Conservation (phyloP, 139 green algal species). For the Coccomyxa sp. region DNA sequence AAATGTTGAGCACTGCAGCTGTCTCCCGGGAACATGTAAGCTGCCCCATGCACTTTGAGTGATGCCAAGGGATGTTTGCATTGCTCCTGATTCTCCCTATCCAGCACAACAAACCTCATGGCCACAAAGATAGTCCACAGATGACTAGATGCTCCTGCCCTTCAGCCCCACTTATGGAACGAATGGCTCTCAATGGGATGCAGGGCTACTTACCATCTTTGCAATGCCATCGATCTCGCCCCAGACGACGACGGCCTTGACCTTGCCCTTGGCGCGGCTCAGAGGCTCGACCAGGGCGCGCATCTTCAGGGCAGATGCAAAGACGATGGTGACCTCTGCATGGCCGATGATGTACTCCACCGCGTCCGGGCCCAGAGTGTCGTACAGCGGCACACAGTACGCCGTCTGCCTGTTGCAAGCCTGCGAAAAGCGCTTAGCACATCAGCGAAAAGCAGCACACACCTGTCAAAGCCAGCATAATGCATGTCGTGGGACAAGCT, state of each 20-base stretch:
- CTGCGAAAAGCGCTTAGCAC: too few relatives aligned
- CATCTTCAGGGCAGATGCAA: conserved; percentile 67
- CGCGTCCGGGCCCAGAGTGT: conserved; percentile 87
- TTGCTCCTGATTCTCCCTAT: too few relatives aligned
- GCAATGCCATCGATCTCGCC: conserved; percentile 20
- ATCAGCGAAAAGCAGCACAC: too few relatives aligned
- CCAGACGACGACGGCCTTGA: conserved; percentile 84
- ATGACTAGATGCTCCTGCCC: background rate
- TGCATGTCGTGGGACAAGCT: too few relatives aligned
- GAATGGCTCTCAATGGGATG: background rate
- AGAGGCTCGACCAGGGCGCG: conserved; percentile 49
- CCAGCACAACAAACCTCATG: too few relatives aligned
- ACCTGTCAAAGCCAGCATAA: too few relatives aligned
- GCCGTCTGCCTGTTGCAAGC: conserved; percentile 85
- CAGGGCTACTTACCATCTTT: background rate
- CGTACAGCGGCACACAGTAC: conserved; percentile 91
- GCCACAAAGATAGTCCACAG: too few relatives aligned
- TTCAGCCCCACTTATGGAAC: too few relatives aligned
- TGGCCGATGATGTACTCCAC: conserved; percentile 92
- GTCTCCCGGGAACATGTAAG: too few relatives aligned
- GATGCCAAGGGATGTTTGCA: too few relatives aligned
- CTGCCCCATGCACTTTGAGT: too few relatives aligned
- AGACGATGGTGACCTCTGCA: conserved; percentile 52
- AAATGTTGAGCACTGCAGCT: too few relatives aligned
- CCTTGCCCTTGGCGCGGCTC: conserved; percentile 32